Conservation (phyloP, 2,329 filamentous ascomycete species). For the Hypoxylon sp. region DNA sequence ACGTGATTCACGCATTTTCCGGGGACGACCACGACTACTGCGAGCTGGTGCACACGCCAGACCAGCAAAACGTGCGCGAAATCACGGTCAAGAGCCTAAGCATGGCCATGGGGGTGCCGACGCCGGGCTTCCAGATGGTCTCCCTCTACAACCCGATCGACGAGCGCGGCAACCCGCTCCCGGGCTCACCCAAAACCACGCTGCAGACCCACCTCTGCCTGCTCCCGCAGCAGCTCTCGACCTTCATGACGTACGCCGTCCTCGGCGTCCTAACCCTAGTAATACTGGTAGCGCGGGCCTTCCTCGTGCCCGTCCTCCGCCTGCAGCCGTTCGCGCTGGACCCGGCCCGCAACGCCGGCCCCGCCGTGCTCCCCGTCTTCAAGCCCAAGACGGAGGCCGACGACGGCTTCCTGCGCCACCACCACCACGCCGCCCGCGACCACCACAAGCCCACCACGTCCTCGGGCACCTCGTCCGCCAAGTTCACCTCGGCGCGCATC, state of each 20-base stretch:
- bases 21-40: constrained; percentile 99
- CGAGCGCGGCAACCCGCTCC: constrained; percentile 57
- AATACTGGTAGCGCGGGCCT: constrained; percentile 60
- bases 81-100: constrained; percentile 96
- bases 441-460: constrained; percentile 37
- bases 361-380: constrained; percentile 54
- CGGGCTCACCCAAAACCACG: constrained; percentile 60
- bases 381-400: constrained; percentile 63
- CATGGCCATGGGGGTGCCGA: constrained; percentile 94
- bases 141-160: constrained; percentile 94
- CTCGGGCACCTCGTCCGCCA: constrained; percentile 48
- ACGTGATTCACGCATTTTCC: constrained; percentile 86
- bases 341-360: constrained; percentile 42
- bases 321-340: constrained; percentile 63
- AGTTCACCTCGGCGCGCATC: constrained; percentile 44
- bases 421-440: constrained; percentile 47
- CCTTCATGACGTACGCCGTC: constrained; percentile 79
- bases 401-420: too few relatives aligned
- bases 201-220: constrained; percentile 91
- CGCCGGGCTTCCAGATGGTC: constrained; percentile 85
- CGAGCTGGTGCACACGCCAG: constrained; percentile 79
- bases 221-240: constrained; percentile 84
- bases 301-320: constrained; percentile 63
- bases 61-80: constrained; percentile 72
- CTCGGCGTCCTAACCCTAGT: constrained; percentile 64